Evolutionary conservation across 1,139 yeast genomes (phyloP).

Genomic region (Nakaseomyces nivariensis): DNA sequence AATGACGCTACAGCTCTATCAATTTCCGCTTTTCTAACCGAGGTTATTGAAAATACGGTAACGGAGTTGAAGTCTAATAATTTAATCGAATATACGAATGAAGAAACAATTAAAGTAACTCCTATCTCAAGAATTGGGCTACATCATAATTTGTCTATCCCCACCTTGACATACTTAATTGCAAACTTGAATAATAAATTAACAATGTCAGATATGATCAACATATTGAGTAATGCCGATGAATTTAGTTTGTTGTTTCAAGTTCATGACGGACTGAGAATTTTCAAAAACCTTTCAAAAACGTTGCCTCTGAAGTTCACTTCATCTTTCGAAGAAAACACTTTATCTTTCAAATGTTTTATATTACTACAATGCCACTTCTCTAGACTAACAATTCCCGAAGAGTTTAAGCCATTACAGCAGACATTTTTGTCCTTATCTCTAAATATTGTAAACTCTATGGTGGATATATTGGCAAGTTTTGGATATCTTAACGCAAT

Average conservation of each 20-base stretch:
- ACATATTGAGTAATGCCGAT: slow-evolving; percentile 46
- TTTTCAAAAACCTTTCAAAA: slow-evolving; percentile 43
- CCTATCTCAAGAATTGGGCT: slow-evolving; percentile 45
- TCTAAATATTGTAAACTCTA: slow-evolving; percentile 48
- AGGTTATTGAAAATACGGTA: slow-evolving; percentile 65
- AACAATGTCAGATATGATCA: slow-evolving; percentile 54
- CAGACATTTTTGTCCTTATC: slow-evolving; percentile 40
- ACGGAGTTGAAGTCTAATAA: slow-evolving; percentile 53
- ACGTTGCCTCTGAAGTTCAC: slow-evolving; percentile 52
- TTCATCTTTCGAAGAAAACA: slow-evolving; percentile 34
- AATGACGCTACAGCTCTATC: slow-evolving; percentile 55
- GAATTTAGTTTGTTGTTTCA: slow-evolving; percentile 62
- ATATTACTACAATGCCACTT: slow-evolving; percentile 74
- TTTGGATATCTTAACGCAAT: slow-evolving; percentile 75
- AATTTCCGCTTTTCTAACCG: slow-evolving; percentile 72
- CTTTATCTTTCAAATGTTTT: slow-evolving; percentile 62
- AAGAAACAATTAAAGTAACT: slow-evolving; percentile 33
- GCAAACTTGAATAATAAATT: slow-evolving; percentile 44
- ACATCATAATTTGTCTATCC: slow-evolving; percentile 54
- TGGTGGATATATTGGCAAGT: slow-evolving; percentile 67
- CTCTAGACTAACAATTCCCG: slow-evolving; percentile 49
- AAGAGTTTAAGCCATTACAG: slow-evolving; percentile 54
- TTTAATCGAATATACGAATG: slow-evolving; percentile 45
- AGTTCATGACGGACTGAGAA: slow-evolving; percentile 46
- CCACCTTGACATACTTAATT: slow-evolving; percentile 53